These are phyloP conservation scores for Adansonia madagascariensis DNA, from an alignment of 441 rosid species.

Conservation along the genomic window DNA sequence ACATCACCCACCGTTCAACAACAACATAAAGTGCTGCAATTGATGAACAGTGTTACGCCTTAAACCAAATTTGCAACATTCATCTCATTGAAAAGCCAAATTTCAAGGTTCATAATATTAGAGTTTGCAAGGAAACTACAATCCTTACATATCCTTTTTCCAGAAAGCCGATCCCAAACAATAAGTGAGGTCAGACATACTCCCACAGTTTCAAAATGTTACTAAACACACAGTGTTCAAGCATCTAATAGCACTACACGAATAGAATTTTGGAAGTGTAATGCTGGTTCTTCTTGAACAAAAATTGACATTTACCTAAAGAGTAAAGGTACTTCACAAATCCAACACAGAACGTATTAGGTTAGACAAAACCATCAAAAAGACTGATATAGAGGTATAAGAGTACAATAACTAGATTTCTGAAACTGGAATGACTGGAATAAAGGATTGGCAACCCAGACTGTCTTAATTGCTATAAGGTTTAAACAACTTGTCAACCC, in stretches of 20 bases:
- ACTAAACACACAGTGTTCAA: background rate
- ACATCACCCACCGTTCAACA: background rate
- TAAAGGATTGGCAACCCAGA: background rate
- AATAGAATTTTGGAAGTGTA: background rate
- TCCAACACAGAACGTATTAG: background rate
- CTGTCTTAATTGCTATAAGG: background rate
- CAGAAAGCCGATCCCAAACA: background rate
- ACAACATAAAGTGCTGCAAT: background rate
- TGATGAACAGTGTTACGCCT: background rate
- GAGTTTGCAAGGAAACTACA: slow-evolving; percentile 8
- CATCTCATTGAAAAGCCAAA: background rate
- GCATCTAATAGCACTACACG: background rate
- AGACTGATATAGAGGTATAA: background rate
- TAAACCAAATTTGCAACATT: no score
- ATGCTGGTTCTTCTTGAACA: background rate
- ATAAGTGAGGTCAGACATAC: background rate
- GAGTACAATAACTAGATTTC: background rate
- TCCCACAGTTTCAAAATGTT: slow-evolving; percentile 4
- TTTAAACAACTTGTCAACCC: background rate
- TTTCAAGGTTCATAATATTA: background rate
- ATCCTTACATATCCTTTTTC: background rate
- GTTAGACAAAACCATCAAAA: background rate
- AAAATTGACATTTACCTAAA: background rate
- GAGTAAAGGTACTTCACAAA: background rate
- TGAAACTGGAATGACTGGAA: background rate